Base-by-base conservation (phyloP, 345 rosid genomes). In the Aegle marmelos region DNA sequence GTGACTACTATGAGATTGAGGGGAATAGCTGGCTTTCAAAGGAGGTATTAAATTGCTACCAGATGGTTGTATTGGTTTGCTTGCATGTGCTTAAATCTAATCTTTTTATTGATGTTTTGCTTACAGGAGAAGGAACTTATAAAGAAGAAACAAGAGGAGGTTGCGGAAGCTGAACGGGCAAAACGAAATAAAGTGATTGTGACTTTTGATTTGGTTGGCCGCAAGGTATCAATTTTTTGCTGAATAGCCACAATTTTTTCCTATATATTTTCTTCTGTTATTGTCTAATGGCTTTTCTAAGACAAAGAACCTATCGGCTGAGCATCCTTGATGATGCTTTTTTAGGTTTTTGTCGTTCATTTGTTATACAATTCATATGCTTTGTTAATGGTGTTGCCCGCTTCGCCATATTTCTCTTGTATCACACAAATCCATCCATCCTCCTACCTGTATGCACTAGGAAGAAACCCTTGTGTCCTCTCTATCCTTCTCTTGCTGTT, bases 1-100 rank as follows among this genome's bases (percentile, higher is more conserved):
- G 99, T 78, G 98, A 94, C 82, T 94, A 96, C 82, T 96, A 92
- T 30, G 99, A 92, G 83, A 84, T 89, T n/a, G 98, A 94, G 86
- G 89, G 93, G 58, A 96, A 93, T 78, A 94, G 83, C 81, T 96
- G 99, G 98, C 88, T 96, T 16, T 94, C 99, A 8, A 86, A 78
- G 68, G 97, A 94, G 98, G 99, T 94, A 85, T n/a, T 30, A 68
- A 72, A 66, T 75, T 80, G 76, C 24, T 10, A 30, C 63, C 72
- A 54, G 21, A 19, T 56, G 5, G 48, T 62, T 45, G 24, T 70
- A n/a, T 34, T 64, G 14, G 39, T 3, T 25, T 81, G 30, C 62
- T 10, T 58, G 50, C 24, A 41, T 79, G 22, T 70, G 63, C 69
- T 64, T 28, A 30, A 39, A 48, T 31, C 60, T 79, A 56, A 62